Conservation (phyloP, 257 asterid species). For the Orobanche coerulescens region DNA sequence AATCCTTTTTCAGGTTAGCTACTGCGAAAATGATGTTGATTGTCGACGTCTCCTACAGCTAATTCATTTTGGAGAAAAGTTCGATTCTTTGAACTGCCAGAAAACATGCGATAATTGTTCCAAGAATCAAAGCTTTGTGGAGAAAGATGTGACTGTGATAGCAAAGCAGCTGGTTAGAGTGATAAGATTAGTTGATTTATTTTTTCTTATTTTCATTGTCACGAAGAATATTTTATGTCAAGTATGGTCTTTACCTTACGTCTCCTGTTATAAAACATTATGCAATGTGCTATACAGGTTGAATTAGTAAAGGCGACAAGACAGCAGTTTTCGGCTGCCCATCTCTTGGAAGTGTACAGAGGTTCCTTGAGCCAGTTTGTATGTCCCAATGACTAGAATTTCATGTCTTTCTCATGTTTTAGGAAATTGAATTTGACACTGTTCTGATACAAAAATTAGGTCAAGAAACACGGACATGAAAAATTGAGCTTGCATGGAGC, state of each 20-base stretch:
- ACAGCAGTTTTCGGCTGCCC: conserved; percentile 74
- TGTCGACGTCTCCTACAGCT: conserved; percentile 94
- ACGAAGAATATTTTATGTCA: not conserved
- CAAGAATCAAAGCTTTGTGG: conserved; percentile 54
- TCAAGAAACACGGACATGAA: conserved; percentile 86
- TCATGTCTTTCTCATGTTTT: conserved; percentile 15
- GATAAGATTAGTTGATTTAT: not conserved
- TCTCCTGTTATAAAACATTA: conserved; percentile 3
- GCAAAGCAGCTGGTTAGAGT: conserved; percentile 81
- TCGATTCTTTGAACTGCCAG: conserved; percentile 64
- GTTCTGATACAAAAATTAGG: conserved; percentile 41
- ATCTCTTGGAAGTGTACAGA: conserved; percentile 90
- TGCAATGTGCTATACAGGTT: conserved; percentile 44
- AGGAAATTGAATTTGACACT: conserved; percentile 24
- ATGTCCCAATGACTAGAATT: conserved; percentile 34
- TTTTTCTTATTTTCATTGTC: conserved; percentile 12
- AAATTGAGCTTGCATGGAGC: conserved; percentile 80
- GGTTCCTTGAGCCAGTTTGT: conserved; percentile 95
- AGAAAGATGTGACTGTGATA: conserved; percentile 71
- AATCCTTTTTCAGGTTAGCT: conserved; percentile 70
- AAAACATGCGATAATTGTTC: conserved; percentile 95
- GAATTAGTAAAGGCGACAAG: conserved; percentile 75
- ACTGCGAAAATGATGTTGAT: conserved; percentile 86
- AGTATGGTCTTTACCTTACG: not conserved
- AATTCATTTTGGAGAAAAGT: conserved; percentile 95